These are phyloP conservation scores for Trypanosoma conorhini DNA, from an alignment of 208 protist genomes.

Conservation along the genomic window DNA sequence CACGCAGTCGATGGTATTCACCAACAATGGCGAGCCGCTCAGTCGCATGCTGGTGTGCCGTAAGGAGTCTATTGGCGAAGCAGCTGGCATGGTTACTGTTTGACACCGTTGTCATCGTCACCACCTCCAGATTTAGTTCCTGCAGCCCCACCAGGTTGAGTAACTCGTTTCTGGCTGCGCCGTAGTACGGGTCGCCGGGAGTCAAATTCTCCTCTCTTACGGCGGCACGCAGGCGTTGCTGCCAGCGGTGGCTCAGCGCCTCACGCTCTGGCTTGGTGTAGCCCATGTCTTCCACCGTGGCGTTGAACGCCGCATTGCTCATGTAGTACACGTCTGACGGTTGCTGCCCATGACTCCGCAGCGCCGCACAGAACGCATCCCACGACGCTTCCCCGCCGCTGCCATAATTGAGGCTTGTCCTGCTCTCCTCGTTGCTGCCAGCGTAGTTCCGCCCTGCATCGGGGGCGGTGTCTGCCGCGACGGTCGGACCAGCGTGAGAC, in stretches of 20 bases:
- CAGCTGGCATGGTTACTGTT: slow-evolving; percentile 61
- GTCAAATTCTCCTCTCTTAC: slow-evolving; percentile 45
- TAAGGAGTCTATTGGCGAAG: slow-evolving; percentile 34
- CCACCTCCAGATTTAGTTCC: slow-evolving; percentile 55
- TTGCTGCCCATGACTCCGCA: slow-evolving; percentile 22
- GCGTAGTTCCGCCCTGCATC: neutral
- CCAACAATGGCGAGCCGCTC: slow-evolving; percentile 68
- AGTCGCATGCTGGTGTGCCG: slow-evolving; percentile 36
- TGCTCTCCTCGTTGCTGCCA: neutral
- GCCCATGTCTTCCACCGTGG: slow-evolving; percentile 29
- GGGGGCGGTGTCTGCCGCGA: neutral
- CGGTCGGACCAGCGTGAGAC: neutral
- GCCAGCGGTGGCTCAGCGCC: slow-evolving; percentile 52
- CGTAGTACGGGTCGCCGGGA: slow-evolving; percentile 46
- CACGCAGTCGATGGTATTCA: slow-evolving; percentile 35
- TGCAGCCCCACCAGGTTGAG: slow-evolving; percentile 42
- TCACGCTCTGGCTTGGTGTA: slow-evolving; percentile 38
- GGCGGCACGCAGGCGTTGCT: slow-evolving; percentile 35
- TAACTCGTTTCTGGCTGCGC: slow-evolving; percentile 48
- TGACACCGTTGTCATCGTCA: slow-evolving; percentile 38
- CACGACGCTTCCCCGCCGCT: neutral
- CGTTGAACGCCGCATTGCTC: slow-evolving; percentile 35
- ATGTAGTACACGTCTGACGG: slow-evolving; percentile 56
- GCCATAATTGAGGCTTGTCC: neutral
- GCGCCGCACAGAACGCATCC: slow-evolving; percentile 21